phyloP scores from a whole-genome alignment of 1,139 yeast species.

The Candida mesenterica region DNA sequence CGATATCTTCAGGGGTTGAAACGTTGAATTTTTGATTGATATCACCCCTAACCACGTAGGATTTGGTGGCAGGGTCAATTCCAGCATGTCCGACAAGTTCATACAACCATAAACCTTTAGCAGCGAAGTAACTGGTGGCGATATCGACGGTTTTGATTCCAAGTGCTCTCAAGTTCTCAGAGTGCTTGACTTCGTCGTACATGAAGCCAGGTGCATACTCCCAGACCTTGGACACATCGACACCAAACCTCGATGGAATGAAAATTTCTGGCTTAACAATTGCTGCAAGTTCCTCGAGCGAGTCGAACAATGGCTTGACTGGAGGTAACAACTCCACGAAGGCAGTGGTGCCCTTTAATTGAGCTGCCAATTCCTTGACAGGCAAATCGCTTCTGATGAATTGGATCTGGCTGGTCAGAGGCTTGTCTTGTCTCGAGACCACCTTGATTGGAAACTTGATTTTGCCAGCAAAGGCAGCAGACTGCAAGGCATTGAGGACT shows the following conservation, averaged over 20 bases:
- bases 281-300: slow-evolving; percentile 32
- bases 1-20: slow-evolving; percentile 46
- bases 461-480: slow-evolving; percentile 40
- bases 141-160: slow-evolving; percentile 57
- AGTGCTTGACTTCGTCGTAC: slow-evolving; percentile 36
- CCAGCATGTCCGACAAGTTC: slow-evolving; percentile 39
- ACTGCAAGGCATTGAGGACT: slow-evolving; percentile 42
- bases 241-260: slow-evolving; percentile 64
- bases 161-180: slow-evolving; percentile 35
- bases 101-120: slow-evolving; percentile 37
- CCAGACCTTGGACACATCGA: slow-evolving; percentile 29
- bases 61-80: slow-evolving; percentile 29
- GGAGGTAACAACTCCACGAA: slow-evolving; percentile 45
- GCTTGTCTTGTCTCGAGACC: slow-evolving; percentile 41
- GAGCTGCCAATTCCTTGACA: slow-evolving; percentile 24
- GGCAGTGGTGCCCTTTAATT: slow-evolving; percentile 50
- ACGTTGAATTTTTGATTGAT: slow-evolving; percentile 32
- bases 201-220: slow-evolving; percentile 34
- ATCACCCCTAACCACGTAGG: slow-evolving; percentile 42
- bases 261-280: slow-evolving; percentile 49
- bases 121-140: slow-evolving; percentile 43
- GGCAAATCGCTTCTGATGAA: slow-evolving; percentile 33
- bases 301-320: slow-evolving; percentile 22
- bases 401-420: slow-evolving; percentile 37
- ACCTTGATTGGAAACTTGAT: slow-evolving; percentile 50